Conservation (phyloP, 129 eudicot genomes). For the Chrysanthemum lavandulifolium region DNA sequence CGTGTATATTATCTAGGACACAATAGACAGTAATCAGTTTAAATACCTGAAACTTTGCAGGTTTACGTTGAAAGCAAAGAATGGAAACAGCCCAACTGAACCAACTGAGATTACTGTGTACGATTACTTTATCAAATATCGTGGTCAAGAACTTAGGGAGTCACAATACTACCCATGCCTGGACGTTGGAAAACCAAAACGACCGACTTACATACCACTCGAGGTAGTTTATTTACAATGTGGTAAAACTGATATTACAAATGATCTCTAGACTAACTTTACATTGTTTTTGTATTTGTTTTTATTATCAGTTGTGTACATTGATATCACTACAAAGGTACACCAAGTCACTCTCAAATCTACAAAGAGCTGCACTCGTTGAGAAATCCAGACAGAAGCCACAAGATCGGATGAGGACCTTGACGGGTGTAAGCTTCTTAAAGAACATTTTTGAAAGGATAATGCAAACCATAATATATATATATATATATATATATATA, state of each 20-base stretch:
- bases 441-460: background rate
- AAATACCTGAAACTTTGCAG: constrained; percentile 18
- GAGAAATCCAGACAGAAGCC: constrained; percentile 91
- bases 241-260: background rate
- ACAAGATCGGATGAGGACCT: constrained; percentile 61
- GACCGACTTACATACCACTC: constrained; percentile 70
- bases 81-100: constrained; percentile 35
- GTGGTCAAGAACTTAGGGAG: constrained; percentile 28
- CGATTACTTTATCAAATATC: constrained; percentile 60
- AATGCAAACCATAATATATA: background rate
- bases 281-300: background rate
- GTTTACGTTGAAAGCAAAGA: constrained; percentile 47
- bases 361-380: constrained; percentile 63
- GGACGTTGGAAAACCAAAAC: constrained; percentile 79
- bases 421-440: constrained; percentile 33
- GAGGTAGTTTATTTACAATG: constrained; percentile 45
- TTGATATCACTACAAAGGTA: constrained; percentile 71
- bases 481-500: too few relatives aligned
- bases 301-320: constrained; percentile 47
- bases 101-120: constrained; percentile 53
- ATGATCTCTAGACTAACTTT: background rate
- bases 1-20: background rate
- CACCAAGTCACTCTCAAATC: constrained; percentile 62
- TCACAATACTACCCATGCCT: constrained; percentile 77
- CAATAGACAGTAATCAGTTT: too few relatives aligned